Evolutionary conservation across 768 basidiomycete species (phyloP).

Genomic region (Tubosaeta sp.): DNA sequence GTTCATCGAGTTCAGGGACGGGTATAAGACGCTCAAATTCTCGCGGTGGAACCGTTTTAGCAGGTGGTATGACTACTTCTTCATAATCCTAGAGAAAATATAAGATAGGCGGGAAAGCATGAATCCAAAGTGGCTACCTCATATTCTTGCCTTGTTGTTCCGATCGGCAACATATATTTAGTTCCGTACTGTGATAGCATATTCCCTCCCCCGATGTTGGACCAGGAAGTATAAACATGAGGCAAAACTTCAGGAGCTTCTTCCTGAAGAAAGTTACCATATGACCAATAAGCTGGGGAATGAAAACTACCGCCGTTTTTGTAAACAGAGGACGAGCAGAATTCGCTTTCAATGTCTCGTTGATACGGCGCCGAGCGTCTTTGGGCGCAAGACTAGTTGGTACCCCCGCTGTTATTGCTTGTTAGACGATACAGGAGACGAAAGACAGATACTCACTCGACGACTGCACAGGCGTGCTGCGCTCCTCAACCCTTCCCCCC

Average conservation of each 20-base stretch:
- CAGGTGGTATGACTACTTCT: conserved; percentile 87
- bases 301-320: conserved; percentile 45
- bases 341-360: conserved; percentile 55
- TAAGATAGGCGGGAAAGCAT: conserved; percentile 4
- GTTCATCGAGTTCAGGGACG: conserved; percentile 67
- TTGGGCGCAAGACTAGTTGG: conserved; percentile 36
- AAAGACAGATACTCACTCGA: conserved; percentile 6
- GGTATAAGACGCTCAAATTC: conserved; percentile 64
- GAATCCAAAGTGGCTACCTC: conserved; percentile 47
- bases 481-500: not conserved
- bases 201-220: conserved; percentile 53
- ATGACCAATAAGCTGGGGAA: not conserved
- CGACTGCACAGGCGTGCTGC: not conserved
- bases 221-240: conserved; percentile 80
- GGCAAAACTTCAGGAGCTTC: conserved; percentile 64
- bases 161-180: conserved; percentile 78
- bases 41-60: conserved; percentile 70
- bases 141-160: conserved; percentile 61
- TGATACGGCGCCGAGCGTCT: conserved; percentile 59
- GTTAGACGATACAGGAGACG: not conserved
- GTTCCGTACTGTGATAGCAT: conserved; percentile 65
- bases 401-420: not conserved
- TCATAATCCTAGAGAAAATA: conserved; percentile 63
- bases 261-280: conserved; percentile 35
- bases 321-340: conserved; percentile 64